Conservation (phyloP, 495 filamentous ascomycete species). For the Tuber umbilicatum region DNA sequence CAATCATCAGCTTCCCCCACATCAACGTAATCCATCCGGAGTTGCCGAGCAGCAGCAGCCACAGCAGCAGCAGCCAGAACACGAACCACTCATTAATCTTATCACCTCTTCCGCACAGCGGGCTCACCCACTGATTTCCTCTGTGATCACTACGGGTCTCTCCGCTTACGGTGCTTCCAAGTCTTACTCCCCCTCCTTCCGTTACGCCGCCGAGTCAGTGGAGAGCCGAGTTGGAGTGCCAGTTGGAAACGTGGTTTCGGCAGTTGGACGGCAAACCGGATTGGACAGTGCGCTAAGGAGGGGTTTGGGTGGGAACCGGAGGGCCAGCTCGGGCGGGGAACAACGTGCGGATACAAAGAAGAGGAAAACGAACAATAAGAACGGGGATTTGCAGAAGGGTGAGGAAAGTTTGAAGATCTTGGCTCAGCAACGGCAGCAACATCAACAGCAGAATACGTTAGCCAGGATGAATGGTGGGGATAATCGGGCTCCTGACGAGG, state of each 20-base stretch:
- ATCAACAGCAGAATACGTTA: conserved; percentile 11
- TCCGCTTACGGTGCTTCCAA: conserved; percentile 77
- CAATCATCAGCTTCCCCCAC: conserved; percentile 10
- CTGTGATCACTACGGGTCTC: conserved; percentile 71
- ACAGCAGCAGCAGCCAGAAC: conserved; percentile 48
- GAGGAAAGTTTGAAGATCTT: conserved; percentile 37
- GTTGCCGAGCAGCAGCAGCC: conserved; percentile 3
- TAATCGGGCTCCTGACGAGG: conserved; percentile 9
- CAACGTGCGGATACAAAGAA: conserved; percentile 52
- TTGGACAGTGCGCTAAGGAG: conserved; percentile 75
- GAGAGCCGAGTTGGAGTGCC: conserved; percentile 75
- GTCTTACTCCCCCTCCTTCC: conserved; percentile 77
- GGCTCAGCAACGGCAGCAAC: conserved; percentile 64
- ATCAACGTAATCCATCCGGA: conserved; percentile 10
- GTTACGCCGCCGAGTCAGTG: conserved; percentile 73
- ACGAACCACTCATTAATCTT: conserved; percentile 49
- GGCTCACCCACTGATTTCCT: conserved; percentile 54
- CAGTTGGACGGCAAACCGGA: conserved; percentile 70
- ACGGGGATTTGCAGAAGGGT: conserved; percentile 37
- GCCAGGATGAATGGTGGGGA: not conserved
- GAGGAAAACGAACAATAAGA: conserved; percentile 40
- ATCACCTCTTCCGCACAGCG: conserved; percentile 45
- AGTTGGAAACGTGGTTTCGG: conserved; percentile 73
- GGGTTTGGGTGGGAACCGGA: conserved; percentile 45
- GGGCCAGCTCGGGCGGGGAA: conserved; percentile 4